Conservation (phyloP, 352 stramenopile species). For the Elongisporangium senticosum region DNA sequence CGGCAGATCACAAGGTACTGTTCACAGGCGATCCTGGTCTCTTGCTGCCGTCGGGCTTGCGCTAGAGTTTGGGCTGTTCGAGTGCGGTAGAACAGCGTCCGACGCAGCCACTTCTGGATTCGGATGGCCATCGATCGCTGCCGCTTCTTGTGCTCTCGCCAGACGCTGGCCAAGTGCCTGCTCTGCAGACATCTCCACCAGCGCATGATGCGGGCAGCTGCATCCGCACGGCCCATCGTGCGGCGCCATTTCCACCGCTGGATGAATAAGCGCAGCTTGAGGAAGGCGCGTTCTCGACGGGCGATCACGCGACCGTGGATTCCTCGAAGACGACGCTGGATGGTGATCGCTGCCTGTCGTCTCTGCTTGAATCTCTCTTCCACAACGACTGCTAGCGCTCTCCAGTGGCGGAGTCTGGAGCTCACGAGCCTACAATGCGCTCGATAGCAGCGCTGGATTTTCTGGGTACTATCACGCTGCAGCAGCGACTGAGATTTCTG, state of each 20-base stretch:
- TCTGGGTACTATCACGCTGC: slow-evolving; percentile 1
- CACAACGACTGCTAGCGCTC: slow-evolving; percentile 17
- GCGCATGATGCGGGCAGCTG: slow-evolving; percentile 21
- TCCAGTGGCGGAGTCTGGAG: slow-evolving; percentile 15
- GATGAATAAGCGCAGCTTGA: slow-evolving; percentile 20
- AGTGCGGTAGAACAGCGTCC: neutral
- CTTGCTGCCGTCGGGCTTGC: neutral
- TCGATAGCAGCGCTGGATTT: slow-evolving; percentile 29
- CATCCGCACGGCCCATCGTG: slow-evolving; percentile 10
- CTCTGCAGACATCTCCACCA: slow-evolving; percentile 35
- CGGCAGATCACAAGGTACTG: neutral
- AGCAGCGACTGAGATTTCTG: neutral
- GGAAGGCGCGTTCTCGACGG: slow-evolving; percentile 18
- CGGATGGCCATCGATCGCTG: slow-evolving; percentile 4
- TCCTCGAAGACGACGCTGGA: slow-evolving; percentile 30
- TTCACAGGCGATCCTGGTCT: neutral
- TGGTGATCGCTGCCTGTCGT: slow-evolving; percentile 22
- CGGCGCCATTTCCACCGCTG: slow-evolving; percentile 31
- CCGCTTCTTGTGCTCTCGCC: slow-evolving; percentile 23
- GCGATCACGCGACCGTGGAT: slow-evolving; percentile 15
- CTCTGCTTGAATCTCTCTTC: slow-evolving; percentile 21
- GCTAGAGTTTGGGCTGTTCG: neutral
- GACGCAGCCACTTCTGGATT: neutral
- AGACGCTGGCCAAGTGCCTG: slow-evolving; percentile 25
- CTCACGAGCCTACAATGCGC: slow-evolving; percentile 11